Evolutionary conservation across 2,329 filamentous ascomycete species (phyloP), one percentile per base, ranked within the genome.

Genomic region (Drechslerella coelobrocha): DNA sequence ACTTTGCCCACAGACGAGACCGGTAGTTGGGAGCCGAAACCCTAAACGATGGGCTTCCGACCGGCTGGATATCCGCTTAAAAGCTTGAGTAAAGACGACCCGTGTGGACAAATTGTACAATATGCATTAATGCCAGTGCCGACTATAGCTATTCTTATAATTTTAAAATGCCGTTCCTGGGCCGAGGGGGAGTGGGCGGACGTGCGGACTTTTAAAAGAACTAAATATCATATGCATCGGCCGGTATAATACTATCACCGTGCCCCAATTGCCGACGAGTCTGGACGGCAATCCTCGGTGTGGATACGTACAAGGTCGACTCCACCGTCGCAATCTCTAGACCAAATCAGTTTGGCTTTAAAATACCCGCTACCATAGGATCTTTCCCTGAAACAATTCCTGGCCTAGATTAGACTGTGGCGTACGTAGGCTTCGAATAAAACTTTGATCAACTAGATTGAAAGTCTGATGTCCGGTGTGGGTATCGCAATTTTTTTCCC

Each of bases 401-500:
- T n/a, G n/a, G n/a, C n/a, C 6, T 48, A 10, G 34, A 5, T 39
- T 39, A n/a, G 4, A 3, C 34, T 39, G 34, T 14, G 34, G 34
- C 34, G 34, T 14, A n/a, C 34, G 2, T 39, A n/a, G 17, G 4
- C 2, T 39, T 39, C 34, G 34, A n/a, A 39, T 39, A 39, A 39
- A n/a, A 14, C n/a, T 14, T 39, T 39, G 12, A 39, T 39, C 34
- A 14, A 39, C 34, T 39, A n/a, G 12, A 39, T 6, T 39, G 34
- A 39, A n/a, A 14, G 17, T 50, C 51, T 27, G 55, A 29, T 14
- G 39, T 19, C 31, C 51, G 43, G n/a, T n/a, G n/a, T n/a, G n/a
- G n/a, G n/a, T n/a, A 53, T 69, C 65, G 65, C 65, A 69, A 69
- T 69, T 69, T 69, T 68, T 61, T 39, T 34, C 19, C 34, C 21